phyloP scores from a whole-genome alignment of 148 eudicot genomes.

The Chenopodium album region DNA sequence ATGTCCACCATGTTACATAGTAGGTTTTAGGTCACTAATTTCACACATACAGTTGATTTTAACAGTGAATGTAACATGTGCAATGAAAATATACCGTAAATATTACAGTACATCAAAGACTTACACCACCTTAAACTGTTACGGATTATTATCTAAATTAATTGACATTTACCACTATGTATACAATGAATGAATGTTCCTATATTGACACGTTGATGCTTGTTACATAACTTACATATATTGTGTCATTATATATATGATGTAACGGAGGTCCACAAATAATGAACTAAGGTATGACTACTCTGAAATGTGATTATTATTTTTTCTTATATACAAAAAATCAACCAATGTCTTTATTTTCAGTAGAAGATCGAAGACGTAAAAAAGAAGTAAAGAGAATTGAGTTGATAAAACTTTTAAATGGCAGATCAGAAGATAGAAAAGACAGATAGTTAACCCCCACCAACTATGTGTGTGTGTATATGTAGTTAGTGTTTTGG shows the following conservation, averaged over 20 bases:
- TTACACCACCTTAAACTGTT: too few species aligned
- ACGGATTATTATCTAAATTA: too few species aligned
- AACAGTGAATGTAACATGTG: too few species aligned
- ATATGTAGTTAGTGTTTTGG: background rate
- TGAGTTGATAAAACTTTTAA: background rate
- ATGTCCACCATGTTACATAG: too few species aligned
- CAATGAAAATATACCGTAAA: too few species aligned
- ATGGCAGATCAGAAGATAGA: background rate
- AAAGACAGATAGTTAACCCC: background rate
- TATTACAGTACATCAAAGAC: too few species aligned
- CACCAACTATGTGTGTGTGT: background rate
- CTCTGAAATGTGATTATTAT: background rate
- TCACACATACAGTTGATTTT: too few species aligned
- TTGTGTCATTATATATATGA: background rate
- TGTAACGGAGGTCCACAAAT: constrained; percentile 6
- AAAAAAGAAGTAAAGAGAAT: constrained; percentile 24
- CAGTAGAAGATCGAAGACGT: constrained; percentile 24
- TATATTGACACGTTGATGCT: too few species aligned
- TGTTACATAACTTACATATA: too few species aligned
- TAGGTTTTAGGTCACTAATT: too few species aligned
- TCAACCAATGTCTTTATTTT: constrained; percentile 3
- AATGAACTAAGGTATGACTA: constrained; percentile 17
- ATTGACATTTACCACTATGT: too few species aligned
- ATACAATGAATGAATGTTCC: too few species aligned
- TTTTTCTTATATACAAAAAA: constrained; percentile 1